Base-by-base conservation (phyloP, 768 basidiomycete species). In the Serendipita sp. region DNA sequence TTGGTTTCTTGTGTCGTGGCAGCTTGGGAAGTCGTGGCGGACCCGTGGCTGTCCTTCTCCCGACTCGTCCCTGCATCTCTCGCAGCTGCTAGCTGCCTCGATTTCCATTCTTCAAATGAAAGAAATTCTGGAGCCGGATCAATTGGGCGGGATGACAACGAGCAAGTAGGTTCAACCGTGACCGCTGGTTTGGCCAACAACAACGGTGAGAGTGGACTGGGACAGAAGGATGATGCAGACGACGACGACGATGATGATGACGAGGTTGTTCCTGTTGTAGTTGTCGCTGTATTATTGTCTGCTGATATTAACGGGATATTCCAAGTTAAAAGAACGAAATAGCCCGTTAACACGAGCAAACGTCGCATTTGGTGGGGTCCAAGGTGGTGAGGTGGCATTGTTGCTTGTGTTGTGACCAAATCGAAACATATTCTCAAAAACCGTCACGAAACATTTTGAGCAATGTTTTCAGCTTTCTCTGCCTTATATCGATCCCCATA, bases 41-140 rank as follows among this genome's bases (percentile, higher is more conserved):
- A 24, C 48, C 13, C 11, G 48, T 42, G 61, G 33, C 42, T 42
- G 28, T 51, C 48, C 48, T 51, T 67, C 24, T 67, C 66, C 58
- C 69, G 71, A 13, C 65, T 65, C 41, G 71, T 70, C n/a, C n/a
- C n/a, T 22, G 71, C 69, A n/a, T 71, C 69, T 13, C 68, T 70
- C 65, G 80, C 76, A 41, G 73, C 67, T 31, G 72, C 72, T 51
- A 75, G 68, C 63, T 84, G 85, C 66, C 81, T 87, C 33, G 81
- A 81, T 69, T 90, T 90, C 90, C 90, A 93, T 66, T 91, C 90
- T 68, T 91, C 86, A 68, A 93, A 93, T 0, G 88, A 87, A 22
- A 90, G 79, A 22, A 91, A 73, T 3, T 66, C 67, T 20, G 65
- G 63, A 0, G 51, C 61, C 13, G 64, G 30, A 26, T 63, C 62